A percentile compares a stretch with the other conserved stretches of the same genome.
Evolutionary conservation across 106 monocot genomes (phyloP).

Genomic region (Hemerocallis citrina): DNA sequence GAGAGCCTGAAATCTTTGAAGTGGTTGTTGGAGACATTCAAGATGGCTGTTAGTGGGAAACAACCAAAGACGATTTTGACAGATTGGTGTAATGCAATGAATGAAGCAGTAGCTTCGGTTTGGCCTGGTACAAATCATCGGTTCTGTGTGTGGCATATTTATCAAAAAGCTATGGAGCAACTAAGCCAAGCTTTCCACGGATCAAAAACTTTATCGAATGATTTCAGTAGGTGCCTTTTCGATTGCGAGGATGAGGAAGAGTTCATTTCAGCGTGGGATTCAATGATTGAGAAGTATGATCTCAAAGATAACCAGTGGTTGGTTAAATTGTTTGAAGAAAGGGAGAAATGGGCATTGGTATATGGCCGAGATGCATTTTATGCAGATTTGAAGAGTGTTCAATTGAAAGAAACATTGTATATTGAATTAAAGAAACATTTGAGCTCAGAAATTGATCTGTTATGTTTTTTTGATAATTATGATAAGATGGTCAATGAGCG

Average conservation of each 20-base stretch:
- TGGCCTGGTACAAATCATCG: constrained; percentile 42
- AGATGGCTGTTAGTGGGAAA: constrained; percentile 40
- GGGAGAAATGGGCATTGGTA: constrained; percentile 60
- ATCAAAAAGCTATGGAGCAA: constrained; percentile 51
- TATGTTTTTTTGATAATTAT: constrained; percentile 42
- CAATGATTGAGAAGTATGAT: constrained; percentile 61
- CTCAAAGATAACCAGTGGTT: constrained; percentile 76
- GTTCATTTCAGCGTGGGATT: constrained; percentile 41
- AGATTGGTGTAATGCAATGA: constrained; percentile 27
- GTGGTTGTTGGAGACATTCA: constrained; percentile 73
- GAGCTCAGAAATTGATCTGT: constrained; percentile 31
- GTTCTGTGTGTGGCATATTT: constrained; percentile 71
- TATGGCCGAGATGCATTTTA: constrained; percentile 49
- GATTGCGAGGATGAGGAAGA: constrained; percentile 60
- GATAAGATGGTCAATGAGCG: constrained; percentile 38
- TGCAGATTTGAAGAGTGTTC: constrained; percentile 54
- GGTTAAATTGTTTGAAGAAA: constrained; percentile 31
- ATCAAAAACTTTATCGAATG: constrained; percentile 48
- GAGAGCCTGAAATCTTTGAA: constrained; percentile 37
- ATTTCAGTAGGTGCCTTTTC: constrained; percentile 53
- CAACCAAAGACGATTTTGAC: constrained; percentile 65
- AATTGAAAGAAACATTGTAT: constrained; percentile 47
- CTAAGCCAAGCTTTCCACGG: constrained; percentile 56
- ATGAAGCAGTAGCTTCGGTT: constrained; percentile 29
- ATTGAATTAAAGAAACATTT: constrained; percentile 50